These are phyloP conservation scores for Monilinia fructicola DNA, from an alignment of 2,329 filamentous ascomycete genomes.

Conservation along the genomic window DNA sequence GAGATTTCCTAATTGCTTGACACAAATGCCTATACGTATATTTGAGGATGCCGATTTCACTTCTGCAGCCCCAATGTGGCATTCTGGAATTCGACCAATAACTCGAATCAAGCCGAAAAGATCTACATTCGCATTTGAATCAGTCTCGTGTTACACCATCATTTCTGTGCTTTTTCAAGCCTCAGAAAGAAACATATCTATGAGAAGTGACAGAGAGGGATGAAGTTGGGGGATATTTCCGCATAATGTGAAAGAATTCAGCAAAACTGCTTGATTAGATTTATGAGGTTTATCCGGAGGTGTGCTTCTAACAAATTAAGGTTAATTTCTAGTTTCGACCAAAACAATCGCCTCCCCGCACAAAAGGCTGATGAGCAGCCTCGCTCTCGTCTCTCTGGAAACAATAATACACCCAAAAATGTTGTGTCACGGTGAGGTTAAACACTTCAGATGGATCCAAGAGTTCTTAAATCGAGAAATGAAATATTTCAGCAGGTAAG, in stretches of 20 bases:
- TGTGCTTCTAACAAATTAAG: neutral
- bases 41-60: neutral
- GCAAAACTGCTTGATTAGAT: too few species aligned
- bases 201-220: neutral
- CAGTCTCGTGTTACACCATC: neutral
- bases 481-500: conserved; percentile 40
- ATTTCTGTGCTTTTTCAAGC: neutral
- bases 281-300: too few species aligned
- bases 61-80: neutral
- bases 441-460: conserved; percentile 33
- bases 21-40: neutral
- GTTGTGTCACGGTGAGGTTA: neutral
- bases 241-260: neutral
- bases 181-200: neutral
- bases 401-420: conserved; percentile 9
- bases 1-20: neutral
- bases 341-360: neutral
- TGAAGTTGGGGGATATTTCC: neutral
- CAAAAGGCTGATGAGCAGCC: conserved; percentile 19
- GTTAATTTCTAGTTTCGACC: neutral
- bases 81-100: neutral
- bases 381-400: conserved; percentile 1
- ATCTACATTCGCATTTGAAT: neutral
- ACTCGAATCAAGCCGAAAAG: neutral
- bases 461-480: conserved; percentile 37